Percentiles rank a stretch among this genome's conserved stretches.
These are phyloP conservation scores for Colletotrichum sp. DNA, from an alignment of 2,329 filamentous ascomycete species.

Conservation along the genomic window DNA sequence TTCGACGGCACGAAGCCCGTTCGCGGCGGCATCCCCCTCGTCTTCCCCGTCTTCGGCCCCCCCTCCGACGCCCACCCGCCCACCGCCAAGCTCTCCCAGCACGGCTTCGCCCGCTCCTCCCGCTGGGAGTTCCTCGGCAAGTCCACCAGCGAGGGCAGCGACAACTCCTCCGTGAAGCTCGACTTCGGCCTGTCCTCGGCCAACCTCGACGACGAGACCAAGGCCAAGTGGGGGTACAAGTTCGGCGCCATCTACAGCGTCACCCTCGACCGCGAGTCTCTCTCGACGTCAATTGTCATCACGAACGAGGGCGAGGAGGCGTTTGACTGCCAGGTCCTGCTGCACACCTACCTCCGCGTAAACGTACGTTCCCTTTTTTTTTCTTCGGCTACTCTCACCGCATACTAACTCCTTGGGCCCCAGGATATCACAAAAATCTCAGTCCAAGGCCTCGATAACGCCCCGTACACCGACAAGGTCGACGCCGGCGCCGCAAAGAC, in stretches of 20 bases:
- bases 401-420: neutral
- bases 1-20: conserved; percentile 90
- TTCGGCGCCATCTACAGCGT: conserved; percentile 96
- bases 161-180: conserved; percentile 76
- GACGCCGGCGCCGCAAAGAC: conserved; percentile 69
- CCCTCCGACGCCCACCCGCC: conserved; percentile 72
- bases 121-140: conserved; percentile 95
- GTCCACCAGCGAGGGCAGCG: conserved; percentile 57
- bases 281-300: conserved; percentile 84
- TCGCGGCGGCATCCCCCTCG: conserved; percentile 87
- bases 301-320: conserved; percentile 83
- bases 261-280: conserved; percentile 74
- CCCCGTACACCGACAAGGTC: conserved; percentile 85
- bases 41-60: conserved; percentile 93
- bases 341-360: conserved; percentile 89
- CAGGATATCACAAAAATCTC: conserved; percentile 80
- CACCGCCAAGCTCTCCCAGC: conserved; percentile 84
- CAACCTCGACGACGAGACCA: conserved; percentile 71
- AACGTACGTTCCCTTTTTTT: conserved; percentile 55
- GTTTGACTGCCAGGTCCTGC: conserved; percentile 89
- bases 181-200: conserved; percentile 88
- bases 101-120: conserved; percentile 91
- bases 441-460: conserved; percentile 77
- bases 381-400: neutral
- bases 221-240: conserved; percentile 80